Base-by-base conservation (phyloP, 768 basidiomycete genomes). In the Xerocomus potaroensis region DNA sequence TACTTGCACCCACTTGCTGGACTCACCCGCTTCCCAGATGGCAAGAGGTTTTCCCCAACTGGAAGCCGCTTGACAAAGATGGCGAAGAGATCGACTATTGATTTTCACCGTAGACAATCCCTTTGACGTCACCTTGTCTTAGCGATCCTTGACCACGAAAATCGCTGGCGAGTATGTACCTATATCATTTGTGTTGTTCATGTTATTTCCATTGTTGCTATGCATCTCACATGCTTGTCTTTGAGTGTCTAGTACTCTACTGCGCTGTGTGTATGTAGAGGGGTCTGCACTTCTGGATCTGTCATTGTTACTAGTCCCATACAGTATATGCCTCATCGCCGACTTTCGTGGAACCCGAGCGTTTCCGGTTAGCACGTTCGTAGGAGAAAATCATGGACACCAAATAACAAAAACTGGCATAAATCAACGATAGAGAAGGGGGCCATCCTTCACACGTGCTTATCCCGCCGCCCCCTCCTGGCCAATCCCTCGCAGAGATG, bases 31-130 rank as follows among this genome's bases (percentile, higher is more conserved):
- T n/a, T 35, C 11, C 14, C 26, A 57, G 59, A n/a, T 56, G 54
- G 50, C n/a, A 41, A 18, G 49, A 60, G 16, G 55, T 54, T 21
- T 49, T 45, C 45, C 46, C 35, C n/a, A 23, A 43, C 3, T 57
- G 59, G 59, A 60, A 30, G n/a, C 59, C 51, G 12, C 48, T 54
- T 9, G 41, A 59, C 41, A 55, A 58, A 23, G 50, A 57, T 6
- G 50, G 58, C 5, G 39, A 49, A 10, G 47, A 57, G n/a, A 4
- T 23, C 19, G 42, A 48, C 0, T 33, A 33, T 21, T 43, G 32
- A 44, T 35, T 41, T 19, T 15, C 27, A 3, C 21, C 24, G 8
- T 11, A 18, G 27, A 14, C 31, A 4, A 14, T 31, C 21, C 26
- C 15, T 14, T 16, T 4, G 27, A 45, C 19, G 23, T 11, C 12